Percentiles rank a stretch among this genome's conserved stretches.
Evolutionary conservation across 495 filamentous ascomycete species (phyloP).

Genomic region (Rhizodiscina lignyota): DNA sequence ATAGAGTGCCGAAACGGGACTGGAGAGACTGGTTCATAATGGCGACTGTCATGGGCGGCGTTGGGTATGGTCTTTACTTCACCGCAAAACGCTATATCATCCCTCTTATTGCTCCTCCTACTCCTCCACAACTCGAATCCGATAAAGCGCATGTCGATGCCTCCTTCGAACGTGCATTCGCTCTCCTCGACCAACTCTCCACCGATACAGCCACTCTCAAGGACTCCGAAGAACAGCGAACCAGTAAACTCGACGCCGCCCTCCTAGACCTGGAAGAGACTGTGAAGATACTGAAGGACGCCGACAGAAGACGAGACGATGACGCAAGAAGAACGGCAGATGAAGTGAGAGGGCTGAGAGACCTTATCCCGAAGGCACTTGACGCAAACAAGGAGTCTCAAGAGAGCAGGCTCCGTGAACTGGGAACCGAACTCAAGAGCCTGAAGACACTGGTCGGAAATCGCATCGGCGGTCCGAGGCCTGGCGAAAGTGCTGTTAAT

Average conservation of each 20-base stretch:
- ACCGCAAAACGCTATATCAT: conserved; percentile 85
- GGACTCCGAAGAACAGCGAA: conserved; percentile 65
- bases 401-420: conserved; percentile 65
- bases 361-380: conserved; percentile 73
- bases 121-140: conserved; percentile 76
- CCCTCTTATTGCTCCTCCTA: conserved; percentile 84
- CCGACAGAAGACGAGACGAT: conserved; percentile 62
- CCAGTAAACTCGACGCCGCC: conserved; percentile 67
- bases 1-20: conserved; percentile 54
- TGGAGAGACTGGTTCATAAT: conserved; percentile 99
- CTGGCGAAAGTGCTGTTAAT: conserved; percentile 23
- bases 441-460: conserved; percentile 77
- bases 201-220: conserved; percentile 83
- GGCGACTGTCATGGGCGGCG: conserved; percentile 77
- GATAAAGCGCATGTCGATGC: conserved; percentile 88
- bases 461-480: conserved; percentile 58
- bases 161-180: conserved; percentile 79
- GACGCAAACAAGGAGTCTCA: conserved; percentile 70
- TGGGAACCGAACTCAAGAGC: conserved; percentile 79
- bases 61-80: conserved; percentile 73
- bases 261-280: conserved; percentile 72
- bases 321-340: conserved; percentile 73
- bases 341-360: conserved; percentile 66
- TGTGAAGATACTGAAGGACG: conserved; percentile 61
- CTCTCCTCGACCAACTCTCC: conserved; percentile 75